A percentile compares a stretch with the other conserved stretches of the same genome.
These are phyloP conservation scores for Fusarium drepaniforme DNA, from an alignment of 2,329 filamentous ascomycete species.

Conservation along the genomic window DNA sequence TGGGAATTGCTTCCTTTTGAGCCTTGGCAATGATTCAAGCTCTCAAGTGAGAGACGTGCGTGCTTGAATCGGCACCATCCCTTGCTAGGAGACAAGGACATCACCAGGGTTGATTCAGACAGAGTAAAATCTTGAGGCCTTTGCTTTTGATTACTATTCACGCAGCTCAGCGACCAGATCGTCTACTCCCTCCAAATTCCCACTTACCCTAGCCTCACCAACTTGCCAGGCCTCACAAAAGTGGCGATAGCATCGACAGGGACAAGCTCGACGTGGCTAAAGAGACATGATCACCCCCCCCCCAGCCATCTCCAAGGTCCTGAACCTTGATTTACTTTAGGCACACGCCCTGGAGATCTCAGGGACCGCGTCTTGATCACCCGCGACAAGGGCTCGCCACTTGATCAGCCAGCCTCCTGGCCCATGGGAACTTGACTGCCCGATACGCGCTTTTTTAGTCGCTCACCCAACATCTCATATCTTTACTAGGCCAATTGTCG, in stretches of 20 bases:
- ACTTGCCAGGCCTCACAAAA: background rate
- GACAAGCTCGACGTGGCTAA: constrained; percentile 10
- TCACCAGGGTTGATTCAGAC: background rate
- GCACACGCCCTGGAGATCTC: constrained; percentile 3
- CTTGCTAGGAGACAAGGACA: background rate
- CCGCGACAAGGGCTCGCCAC: background rate
- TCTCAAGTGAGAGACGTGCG: background rate
- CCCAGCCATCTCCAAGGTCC: constrained; percentile 11
- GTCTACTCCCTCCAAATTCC: background rate
- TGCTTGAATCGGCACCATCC: background rate
- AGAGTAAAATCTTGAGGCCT: background rate
- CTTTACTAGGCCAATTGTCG: background rate
- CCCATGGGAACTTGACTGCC: background rate
- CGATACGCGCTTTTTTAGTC: background rate
- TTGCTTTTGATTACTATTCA: background rate
- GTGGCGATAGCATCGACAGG: background rate
- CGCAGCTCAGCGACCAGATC: background rate
- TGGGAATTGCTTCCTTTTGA: background rate
- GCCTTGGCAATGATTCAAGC: background rate
- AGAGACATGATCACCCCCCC: constrained; percentile 9
- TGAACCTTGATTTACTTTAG: constrained; percentile 14
- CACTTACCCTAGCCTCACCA: background rate
- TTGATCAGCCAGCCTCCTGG: background rate
- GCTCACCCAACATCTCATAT: background rate
- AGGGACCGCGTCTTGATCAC: constrained; percentile 2